Percentiles rank a stretch among this genome's conserved stretches.
phyloP scores from a whole-genome alignment of 306 rosid species.

The Cyclanthera cordifolia region DNA sequence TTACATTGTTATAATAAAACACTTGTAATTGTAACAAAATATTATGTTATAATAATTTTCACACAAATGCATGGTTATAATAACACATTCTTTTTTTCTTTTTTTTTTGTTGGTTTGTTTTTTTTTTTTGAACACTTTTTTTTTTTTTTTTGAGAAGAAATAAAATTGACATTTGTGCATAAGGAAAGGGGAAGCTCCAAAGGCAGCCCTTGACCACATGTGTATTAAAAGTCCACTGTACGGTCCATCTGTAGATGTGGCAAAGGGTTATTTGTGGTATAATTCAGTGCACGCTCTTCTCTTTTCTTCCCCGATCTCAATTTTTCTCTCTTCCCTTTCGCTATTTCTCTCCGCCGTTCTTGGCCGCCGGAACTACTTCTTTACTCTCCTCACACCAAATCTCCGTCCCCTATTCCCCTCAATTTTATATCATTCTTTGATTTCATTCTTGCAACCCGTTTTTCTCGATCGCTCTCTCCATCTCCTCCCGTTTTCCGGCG shows the following conservation, averaged over 20 bases:
- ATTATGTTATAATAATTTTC: no score
- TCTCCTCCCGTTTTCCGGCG: not conserved
- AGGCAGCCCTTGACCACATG: not conserved
- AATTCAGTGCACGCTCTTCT: no score
- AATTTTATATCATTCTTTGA: conserved; percentile 1
- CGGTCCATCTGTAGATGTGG: conserved; percentile 13
- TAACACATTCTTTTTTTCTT: no score
- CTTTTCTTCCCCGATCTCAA: conserved; percentile 11
- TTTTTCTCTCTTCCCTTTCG: not conserved
- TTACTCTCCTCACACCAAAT: not conserved
- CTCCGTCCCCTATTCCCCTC: not conserved
- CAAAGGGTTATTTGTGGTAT: conserved; percentile 14
- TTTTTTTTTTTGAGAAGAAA: no score
- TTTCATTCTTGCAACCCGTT: not conserved
- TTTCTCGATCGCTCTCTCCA: conserved; percentile 9
- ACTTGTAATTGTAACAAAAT: no score
- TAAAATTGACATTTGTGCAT: no score
- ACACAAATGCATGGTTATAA: no score
- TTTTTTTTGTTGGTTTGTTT: no score
- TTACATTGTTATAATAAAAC: no score
- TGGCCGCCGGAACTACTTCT: conserved; percentile 8
- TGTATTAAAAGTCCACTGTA: conserved; percentile 1
- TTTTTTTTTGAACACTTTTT: no score
- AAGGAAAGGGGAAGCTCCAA: no score
- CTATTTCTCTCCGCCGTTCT: conserved; percentile 6